These are phyloP conservation scores for Lanmaoa rubissima DNA, from an alignment of 768 basidiomycete species.

Conservation along the genomic window DNA sequence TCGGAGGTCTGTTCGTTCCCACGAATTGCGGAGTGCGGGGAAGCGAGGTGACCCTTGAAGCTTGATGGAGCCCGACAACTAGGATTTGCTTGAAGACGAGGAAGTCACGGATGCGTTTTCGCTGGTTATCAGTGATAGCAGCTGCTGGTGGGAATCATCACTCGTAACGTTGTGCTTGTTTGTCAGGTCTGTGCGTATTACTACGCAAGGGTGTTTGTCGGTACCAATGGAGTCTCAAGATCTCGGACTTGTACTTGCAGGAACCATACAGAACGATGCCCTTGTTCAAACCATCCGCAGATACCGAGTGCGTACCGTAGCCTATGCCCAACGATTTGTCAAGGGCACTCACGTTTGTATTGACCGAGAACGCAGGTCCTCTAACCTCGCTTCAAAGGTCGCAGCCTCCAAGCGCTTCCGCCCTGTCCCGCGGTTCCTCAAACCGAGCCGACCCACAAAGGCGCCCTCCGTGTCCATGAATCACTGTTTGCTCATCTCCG, in stretches of 20 bases:
- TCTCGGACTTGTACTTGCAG: not conserved
- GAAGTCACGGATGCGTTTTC: not conserved
- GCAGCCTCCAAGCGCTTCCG: not conserved
- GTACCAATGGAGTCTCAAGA: not conserved
- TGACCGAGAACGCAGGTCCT: not conserved
- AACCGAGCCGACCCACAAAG: not conserved
- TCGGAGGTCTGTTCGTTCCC: not conserved
- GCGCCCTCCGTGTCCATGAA: not conserved
- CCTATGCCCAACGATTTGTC: not conserved
- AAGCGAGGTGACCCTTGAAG: too few species aligned
- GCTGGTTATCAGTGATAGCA: not conserved
- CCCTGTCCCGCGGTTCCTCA: not conserved
- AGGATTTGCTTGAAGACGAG: not conserved
- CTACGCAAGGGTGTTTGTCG: not conserved
- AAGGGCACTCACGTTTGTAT: not conserved
- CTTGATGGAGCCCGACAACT: too few species aligned
- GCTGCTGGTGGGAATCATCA: not conserved
- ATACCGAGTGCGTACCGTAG: not conserved
- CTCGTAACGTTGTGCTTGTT: not conserved
- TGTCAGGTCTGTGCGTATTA: not conserved
- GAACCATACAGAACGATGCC: not conserved
- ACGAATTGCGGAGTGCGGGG: not conserved
- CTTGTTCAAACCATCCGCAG: not conserved
- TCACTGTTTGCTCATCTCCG: slow-evolving; percentile 12
- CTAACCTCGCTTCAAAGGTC: not conserved